Percentiles rank a stretch among this genome's conserved stretches.
Evolutionary conservation across 805 yeast species (phyloP).

Genomic region (Teunomyces pallodes): DNA sequence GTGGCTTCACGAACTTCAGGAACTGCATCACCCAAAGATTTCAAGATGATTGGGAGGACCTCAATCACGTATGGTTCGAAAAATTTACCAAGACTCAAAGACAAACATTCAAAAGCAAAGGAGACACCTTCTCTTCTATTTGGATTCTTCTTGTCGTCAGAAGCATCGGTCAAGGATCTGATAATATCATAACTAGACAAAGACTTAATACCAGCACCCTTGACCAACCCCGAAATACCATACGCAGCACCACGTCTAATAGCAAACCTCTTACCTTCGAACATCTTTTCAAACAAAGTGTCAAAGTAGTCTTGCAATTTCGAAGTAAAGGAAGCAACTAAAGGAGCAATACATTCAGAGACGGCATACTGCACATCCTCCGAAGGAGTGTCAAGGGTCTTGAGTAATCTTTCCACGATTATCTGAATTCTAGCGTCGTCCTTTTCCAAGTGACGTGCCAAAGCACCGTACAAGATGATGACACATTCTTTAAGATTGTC

Average conservation of each 20-base stretch:
- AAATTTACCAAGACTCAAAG: conserved; percentile 66
- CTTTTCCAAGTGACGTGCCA: conserved; percentile 77
- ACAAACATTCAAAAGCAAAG: conserved; percentile 79
- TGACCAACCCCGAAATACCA: conserved; percentile 90
- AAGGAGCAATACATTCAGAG: conserved; percentile 80
- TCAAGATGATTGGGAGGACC: conserved; percentile 75
- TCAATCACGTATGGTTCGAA: conserved; percentile 96
- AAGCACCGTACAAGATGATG: conserved; percentile 84
- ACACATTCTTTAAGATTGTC: conserved; percentile 73
- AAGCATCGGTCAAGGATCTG: conserved; percentile 71
- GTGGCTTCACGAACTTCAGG: conserved; percentile 90
- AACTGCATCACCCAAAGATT: conserved; percentile 78
- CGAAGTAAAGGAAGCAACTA: conserved; percentile 57
- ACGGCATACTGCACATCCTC: conserved; percentile 89
- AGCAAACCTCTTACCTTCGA: conserved; percentile 47
- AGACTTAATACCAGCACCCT: conserved; percentile 83
- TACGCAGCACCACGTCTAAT: conserved; percentile 92
- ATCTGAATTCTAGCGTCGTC: conserved; percentile 63
- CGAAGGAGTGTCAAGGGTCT: conserved; percentile 81
- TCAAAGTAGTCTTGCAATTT: conserved; percentile 56
- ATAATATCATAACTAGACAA: conserved; percentile 75
- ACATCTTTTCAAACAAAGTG: conserved; percentile 55
- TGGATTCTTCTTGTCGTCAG: conserved; percentile 80
- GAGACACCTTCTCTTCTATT: conserved; percentile 84
- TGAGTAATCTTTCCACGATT: conserved; percentile 67